A percentile compares a stretch with the other conserved stretches of the same genome.
Conservation (phyloP, 495 filamentous ascomycete species). For the Trichoderma orchidacearum region DNA sequence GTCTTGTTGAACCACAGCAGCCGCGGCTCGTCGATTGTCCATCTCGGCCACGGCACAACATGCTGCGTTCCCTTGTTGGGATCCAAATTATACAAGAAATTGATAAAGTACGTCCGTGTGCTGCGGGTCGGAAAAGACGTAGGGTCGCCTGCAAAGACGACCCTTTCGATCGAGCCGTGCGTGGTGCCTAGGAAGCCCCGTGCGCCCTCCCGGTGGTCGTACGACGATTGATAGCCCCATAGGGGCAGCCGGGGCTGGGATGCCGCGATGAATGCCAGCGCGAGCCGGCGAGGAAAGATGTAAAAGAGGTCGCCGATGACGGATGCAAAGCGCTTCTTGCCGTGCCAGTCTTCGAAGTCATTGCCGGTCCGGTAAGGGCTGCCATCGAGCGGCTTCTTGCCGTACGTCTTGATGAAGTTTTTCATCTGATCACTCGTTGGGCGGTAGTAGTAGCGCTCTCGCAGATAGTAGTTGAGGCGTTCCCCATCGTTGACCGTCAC, state of each 20-base stretch:
- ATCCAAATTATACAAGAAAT: constrained; percentile 37
- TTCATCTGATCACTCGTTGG: constrained; percentile 12
- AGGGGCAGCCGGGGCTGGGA: constrained; percentile 24
- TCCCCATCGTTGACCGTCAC: constrained; percentile 30
- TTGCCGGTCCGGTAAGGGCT: constrained; percentile 38
- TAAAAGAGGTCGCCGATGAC: constrained; percentile 44
- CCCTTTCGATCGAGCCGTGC: constrained; percentile 38
- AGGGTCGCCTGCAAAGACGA: constrained; percentile 33
- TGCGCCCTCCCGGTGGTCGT: constrained; percentile 37
- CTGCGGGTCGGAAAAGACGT: constrained; percentile 11
- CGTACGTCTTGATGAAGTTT: constrained; percentile 30
- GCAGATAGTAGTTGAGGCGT: constrained; percentile 31
- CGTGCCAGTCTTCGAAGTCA: constrained; percentile 41
- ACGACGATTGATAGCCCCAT: constrained; percentile 45
- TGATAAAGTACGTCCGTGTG: constrained; percentile 35
- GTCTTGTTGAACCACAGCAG: not conserved
- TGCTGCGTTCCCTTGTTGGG: constrained; percentile 28
- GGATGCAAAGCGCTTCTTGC: constrained; percentile 45
- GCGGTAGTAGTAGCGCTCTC: constrained; percentile 24
- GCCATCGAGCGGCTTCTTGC: constrained; percentile 21
- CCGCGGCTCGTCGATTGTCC: constrained; percentile 14
- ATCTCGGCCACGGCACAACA: constrained; percentile 46
- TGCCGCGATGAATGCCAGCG: constrained; percentile 18
- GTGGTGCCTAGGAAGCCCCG: constrained; percentile 41
- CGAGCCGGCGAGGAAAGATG: constrained; percentile 30